Percentiles rank a stretch among this genome's conserved stretches.
These are phyloP conservation scores for Antrodiella citrinella DNA, from an alignment of 768 basidiomycete species.

Conservation along the genomic window DNA sequence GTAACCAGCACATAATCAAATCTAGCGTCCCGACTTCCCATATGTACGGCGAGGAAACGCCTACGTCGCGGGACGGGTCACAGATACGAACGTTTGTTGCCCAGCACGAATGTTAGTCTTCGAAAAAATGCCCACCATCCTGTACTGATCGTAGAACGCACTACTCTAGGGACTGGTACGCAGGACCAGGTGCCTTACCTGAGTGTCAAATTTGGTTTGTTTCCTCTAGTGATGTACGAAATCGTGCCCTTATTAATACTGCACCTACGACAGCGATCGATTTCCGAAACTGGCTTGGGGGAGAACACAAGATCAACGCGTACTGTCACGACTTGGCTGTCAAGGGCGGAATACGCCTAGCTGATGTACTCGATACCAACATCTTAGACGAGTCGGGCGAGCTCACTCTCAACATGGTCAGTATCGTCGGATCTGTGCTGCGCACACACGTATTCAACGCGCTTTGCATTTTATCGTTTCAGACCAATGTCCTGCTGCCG, in stretches of 20 bases:
- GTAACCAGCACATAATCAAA: slow-evolving; percentile 55
- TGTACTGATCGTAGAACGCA: not conserved
- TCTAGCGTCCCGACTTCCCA: slow-evolving; percentile 47
- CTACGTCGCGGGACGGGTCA: not conserved
- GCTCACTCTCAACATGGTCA: slow-evolving; percentile 66
- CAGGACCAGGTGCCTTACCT: slow-evolving; percentile 46
- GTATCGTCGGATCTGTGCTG: slow-evolving; percentile 8
- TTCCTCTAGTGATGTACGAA: too few species aligned
- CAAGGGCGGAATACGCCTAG: slow-evolving; percentile 51
- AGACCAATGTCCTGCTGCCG: slow-evolving; percentile 35
- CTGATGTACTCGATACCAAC: slow-evolving; percentile 48
- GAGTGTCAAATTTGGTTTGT: slow-evolving; percentile 42
- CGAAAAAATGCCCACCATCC: not conserved
- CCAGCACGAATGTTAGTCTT: slow-evolving; percentile 45
- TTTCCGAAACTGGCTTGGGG: slow-evolving; percentile 65
- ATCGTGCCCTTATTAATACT: not conserved
- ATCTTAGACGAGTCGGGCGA: slow-evolving; percentile 48
- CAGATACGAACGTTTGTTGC: slow-evolving; percentile 31
- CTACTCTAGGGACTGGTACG: slow-evolving; percentile 48
- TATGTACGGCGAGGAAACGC: slow-evolving; percentile 27
- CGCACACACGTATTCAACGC: slow-evolving; percentile 15
- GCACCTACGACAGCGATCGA: slow-evolving; percentile 45
- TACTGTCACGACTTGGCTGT: slow-evolving; percentile 66
- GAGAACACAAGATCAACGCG: slow-evolving; percentile 58
- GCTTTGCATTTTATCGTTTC: not conserved